A percentile compares a stretch with the other conserved stretches of the same genome.
Evolutionary conservation across 495 filamentous ascomycete species (phyloP).

Genomic region (Recurvomyces mirabilis): DNA sequence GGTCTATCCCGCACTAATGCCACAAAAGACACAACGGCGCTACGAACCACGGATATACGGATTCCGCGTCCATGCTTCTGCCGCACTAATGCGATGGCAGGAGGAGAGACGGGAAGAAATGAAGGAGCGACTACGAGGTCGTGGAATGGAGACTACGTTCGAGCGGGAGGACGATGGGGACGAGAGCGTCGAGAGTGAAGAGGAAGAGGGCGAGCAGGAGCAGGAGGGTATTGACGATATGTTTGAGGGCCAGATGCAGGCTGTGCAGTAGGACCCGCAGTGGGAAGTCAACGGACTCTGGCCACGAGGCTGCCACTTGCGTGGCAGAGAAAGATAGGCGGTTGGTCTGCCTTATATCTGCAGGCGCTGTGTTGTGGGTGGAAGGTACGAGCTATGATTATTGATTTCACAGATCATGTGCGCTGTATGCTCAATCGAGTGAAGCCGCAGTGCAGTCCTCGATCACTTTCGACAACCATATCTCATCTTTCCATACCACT

Average conservation of each 20-base stretch:
- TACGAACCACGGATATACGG: slow-evolving; percentile 87
- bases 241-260: slow-evolving; percentile 23
- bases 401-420: too few species aligned
- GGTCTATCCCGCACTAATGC: slow-evolving; percentile 82
- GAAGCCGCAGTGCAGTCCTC: too few species aligned
- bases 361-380: too few species aligned
- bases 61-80: slow-evolving; percentile 85
- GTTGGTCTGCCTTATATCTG: too few species aligned
- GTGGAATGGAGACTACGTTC: slow-evolving; percentile 45
- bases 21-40: slow-evolving; percentile 69
- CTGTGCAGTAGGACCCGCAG: not conserved
- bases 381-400: too few species aligned
- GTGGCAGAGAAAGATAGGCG: too few species aligned
- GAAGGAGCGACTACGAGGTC: slow-evolving; percentile 50
- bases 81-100: slow-evolving; percentile 86
- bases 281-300: not conserved
- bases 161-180: slow-evolving; percentile 45
- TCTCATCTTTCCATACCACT: too few species aligned
- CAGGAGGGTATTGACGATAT: slow-evolving; percentile 27
- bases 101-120: slow-evolving; percentile 66
- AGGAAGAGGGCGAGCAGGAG: slow-evolving; percentile 30
- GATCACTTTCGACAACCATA: too few species aligned
- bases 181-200: slow-evolving; percentile 33
- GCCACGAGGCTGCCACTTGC: too few species aligned
- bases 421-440: too few species aligned